phyloP scores from a whole-genome alignment of 805 yeast genomes.

The Cyberlindnera meyerae region DNA sequence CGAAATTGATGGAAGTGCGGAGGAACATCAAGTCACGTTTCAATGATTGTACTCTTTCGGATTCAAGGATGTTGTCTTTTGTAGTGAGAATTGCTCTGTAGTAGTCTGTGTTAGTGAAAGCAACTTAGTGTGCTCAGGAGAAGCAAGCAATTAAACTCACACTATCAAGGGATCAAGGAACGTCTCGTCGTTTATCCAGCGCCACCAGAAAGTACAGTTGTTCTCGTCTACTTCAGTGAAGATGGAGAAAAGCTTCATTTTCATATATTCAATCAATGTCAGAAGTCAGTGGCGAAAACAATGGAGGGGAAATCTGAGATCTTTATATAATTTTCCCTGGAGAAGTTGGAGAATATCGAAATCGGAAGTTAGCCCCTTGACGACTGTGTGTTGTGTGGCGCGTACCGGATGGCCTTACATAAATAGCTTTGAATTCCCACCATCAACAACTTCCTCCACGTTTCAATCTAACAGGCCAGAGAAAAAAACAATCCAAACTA shows the following conservation, averaged over 20 bases:
- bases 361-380: no score
- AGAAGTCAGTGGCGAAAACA: no score
- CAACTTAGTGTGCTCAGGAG: not conserved
- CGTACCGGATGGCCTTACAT: no score
- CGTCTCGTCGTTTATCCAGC: slow-evolving; percentile 12
- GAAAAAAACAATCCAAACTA: no score
- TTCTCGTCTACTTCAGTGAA: slow-evolving; percentile 7
- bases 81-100: slow-evolving; percentile 1
- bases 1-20: slow-evolving; percentile 16
- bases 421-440: no score
- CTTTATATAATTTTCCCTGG: no score
- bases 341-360: no score
- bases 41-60: not conserved
- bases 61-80: not conserved
- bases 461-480: no score
- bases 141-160: slow-evolving; percentile 8
- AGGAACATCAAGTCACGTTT: slow-evolving; percentile 10
- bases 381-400: no score
- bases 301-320: no score
- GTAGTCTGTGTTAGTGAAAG: not conserved
- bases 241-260: not conserved
- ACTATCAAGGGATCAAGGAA: slow-evolving; percentile 12
- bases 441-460: no score
- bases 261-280: not conserved
- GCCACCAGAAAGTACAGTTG: slow-evolving; percentile 14